Conservation (phyloP, 306 rosid genomes). For the Vigna mungo region DNA sequence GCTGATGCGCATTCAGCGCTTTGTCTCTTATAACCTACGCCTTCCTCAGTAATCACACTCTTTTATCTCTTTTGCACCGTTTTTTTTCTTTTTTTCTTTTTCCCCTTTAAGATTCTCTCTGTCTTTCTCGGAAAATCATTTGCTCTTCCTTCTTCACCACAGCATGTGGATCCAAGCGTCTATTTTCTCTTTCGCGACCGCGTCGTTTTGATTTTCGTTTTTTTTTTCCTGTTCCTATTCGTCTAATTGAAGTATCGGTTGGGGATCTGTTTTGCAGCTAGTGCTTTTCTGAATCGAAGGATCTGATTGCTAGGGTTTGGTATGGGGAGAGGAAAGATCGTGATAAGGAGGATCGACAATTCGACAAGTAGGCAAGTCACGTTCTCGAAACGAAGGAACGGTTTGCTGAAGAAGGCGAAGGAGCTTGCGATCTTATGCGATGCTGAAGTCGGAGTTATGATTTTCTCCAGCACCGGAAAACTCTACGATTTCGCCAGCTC, state of each 20-base stretch:
- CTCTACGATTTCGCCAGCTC: constrained; percentile 85
- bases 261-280: constrained; percentile 42
- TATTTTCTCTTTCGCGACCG: not conserved
- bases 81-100: not conserved
- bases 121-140: constrained; percentile 50
- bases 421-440: constrained; percentile 92
- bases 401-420: constrained; percentile 91
- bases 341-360: constrained; percentile 92
- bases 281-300: constrained; percentile 7
- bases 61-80: not conserved
- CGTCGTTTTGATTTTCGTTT: not conserved
- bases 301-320: constrained; percentile 46
- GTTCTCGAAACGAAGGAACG: constrained; percentile 85
- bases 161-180: constrained; percentile 24
- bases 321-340: constrained; percentile 98
- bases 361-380: constrained; percentile 94
- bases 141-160: not conserved
- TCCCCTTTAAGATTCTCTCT: constrained; percentile 27
- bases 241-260: constrained; percentile 9
- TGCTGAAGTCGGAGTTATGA: constrained; percentile 87
- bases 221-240: not conserved
- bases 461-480: constrained; percentile 91
- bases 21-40: constrained; percentile 61
- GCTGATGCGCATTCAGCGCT: constrained; percentile 57
- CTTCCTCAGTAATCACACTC: constrained; percentile 49